A percentile compares a stretch with the other conserved stretches of the same genome.
These are phyloP conservation scores for Neopestalotiopsis rosae DNA, from an alignment of 2,329 filamentous ascomycete genomes.

Conservation along the genomic window DNA sequence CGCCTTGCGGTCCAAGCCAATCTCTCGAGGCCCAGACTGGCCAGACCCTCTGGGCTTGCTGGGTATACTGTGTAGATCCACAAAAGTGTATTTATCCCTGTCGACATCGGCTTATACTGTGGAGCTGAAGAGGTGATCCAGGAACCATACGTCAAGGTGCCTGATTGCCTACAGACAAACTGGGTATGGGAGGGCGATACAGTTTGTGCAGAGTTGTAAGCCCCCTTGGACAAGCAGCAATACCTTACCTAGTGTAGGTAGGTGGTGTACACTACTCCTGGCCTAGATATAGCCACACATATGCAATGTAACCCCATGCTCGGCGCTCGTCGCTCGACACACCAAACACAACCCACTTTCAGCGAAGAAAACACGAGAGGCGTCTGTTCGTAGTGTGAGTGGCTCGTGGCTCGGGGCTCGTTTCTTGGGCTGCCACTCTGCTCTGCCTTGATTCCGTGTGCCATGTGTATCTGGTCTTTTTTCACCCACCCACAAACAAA, in stretches of 20 bases:
- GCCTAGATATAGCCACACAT: neutral
- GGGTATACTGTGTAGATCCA: neutral
- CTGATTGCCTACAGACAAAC: too few species aligned
- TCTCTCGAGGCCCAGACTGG: neutral
- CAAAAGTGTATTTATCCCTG: neutral
- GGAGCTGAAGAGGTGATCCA: neutral
- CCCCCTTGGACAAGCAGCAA: neutral
- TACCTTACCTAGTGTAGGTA: neutral
- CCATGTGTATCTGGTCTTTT: too few species aligned
- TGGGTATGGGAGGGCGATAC: too few species aligned
- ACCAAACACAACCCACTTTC: neutral
- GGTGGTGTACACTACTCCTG: neutral
- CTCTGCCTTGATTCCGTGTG: too few species aligned
- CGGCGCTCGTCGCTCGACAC: neutral
- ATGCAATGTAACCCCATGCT: slow-evolving; percentile 7
- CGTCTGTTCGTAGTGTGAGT: neutral
- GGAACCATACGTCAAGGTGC: neutral
- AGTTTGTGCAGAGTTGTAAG: neutral
- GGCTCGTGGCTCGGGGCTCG: neutral
- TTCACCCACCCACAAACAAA: too few species aligned
- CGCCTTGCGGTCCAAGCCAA: neutral
- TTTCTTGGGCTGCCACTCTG: too few species aligned
- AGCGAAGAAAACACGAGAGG: neutral
- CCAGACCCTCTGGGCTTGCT: neutral
- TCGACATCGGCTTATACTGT: neutral